phyloP scores from a whole-genome alignment of 2,329 filamentous ascomycete genomes.

The Fusarium sp. region DNA sequence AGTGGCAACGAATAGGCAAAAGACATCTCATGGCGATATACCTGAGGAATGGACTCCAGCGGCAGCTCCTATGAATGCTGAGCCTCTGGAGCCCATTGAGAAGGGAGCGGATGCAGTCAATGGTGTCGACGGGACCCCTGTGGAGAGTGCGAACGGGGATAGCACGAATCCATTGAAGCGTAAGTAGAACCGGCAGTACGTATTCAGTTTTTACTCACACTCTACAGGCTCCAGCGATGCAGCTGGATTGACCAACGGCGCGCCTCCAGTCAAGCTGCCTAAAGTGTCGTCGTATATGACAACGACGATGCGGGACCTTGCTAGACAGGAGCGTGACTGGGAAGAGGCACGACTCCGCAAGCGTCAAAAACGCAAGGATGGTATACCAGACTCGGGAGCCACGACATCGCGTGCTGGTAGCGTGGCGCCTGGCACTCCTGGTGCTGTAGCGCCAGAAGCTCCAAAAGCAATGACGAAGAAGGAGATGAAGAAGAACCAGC shows the following conservation, averaged over 20 bases:
- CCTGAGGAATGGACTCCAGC: slow-evolving; percentile 80
- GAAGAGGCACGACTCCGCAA: slow-evolving; percentile 78
- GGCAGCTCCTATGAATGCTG: slow-evolving; percentile 64
- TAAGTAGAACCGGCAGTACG: slow-evolving; percentile 51
- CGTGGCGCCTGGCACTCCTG: slow-evolving; percentile 68
- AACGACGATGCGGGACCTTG: slow-evolving; percentile 68
- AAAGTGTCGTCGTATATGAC: slow-evolving; percentile 62
- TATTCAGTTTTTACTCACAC: slow-evolving; percentile 25
- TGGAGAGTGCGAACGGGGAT: slow-evolving; percentile 62
- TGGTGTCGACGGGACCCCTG: slow-evolving; percentile 26
- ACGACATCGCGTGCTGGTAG: slow-evolving; percentile 64
- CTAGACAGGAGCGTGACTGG: slow-evolving; percentile 72
- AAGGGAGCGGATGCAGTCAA: slow-evolving; percentile 26
- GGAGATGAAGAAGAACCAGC: slow-evolving; percentile 78
- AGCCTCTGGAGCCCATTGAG: slow-evolving; percentile 47
- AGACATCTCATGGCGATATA: slow-evolving; percentile 81
- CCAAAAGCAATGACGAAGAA: slow-evolving; percentile 86
- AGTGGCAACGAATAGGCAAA: slow-evolving; percentile 76
- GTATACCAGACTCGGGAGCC: slow-evolving; percentile 60
- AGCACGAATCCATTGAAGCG: slow-evolving; percentile 68
- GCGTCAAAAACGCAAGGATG: slow-evolving; percentile 70
- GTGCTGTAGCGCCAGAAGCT: slow-evolving; percentile 69
- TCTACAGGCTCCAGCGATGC: slow-evolving; percentile 54
- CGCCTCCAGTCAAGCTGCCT: slow-evolving; percentile 58
- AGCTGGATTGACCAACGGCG: slow-evolving; percentile 49